Conservation (phyloP, 2,329 filamentous ascomycete species). For the Chaetomiaceae sp. region DNA sequence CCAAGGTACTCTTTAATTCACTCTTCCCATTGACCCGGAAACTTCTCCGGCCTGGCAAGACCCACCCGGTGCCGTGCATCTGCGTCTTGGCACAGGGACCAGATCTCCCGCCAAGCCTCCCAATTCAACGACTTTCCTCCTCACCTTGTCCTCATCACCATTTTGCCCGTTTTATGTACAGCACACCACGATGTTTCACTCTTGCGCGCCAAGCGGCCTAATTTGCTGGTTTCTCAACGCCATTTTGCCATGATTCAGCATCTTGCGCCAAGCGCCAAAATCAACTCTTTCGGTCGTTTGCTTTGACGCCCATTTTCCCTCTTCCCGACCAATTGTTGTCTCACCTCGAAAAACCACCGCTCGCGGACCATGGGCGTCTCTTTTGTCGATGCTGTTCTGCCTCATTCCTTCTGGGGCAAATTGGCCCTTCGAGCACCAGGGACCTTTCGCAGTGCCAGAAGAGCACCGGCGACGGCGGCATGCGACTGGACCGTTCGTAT, state of each 20-base stretch:
- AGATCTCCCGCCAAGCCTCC: neutral
- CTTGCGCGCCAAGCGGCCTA: neutral
- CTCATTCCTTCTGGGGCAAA: neutral
- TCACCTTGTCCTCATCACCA: neutral
- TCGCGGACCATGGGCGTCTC: neutral
- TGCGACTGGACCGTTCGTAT: slow-evolving; percentile 22
- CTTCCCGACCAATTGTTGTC: neutral
- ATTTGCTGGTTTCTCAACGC: neutral
- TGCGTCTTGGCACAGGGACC: neutral
- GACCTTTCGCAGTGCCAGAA: neutral
- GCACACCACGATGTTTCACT: too few species aligned
- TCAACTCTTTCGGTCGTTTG: too few species aligned
- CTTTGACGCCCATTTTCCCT: too few species aligned
- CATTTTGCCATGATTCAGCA: too few species aligned
- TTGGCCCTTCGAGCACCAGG: neutral
- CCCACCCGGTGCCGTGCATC: neutral
- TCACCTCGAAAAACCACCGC: neutral
- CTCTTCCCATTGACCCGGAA: too few species aligned
- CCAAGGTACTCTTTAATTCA: too few species aligned
- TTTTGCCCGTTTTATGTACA: neutral
- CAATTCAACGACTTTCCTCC: too few species aligned
- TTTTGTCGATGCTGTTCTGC: neutral
- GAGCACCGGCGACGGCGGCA: slow-evolving; percentile 4
- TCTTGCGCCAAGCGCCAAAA: too few species aligned
- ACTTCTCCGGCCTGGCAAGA: neutral